These are phyloP conservation scores for Blastosporella zonata DNA, from an alignment of 1,284 basidiomycete species.

Conservation along the genomic window DNA sequence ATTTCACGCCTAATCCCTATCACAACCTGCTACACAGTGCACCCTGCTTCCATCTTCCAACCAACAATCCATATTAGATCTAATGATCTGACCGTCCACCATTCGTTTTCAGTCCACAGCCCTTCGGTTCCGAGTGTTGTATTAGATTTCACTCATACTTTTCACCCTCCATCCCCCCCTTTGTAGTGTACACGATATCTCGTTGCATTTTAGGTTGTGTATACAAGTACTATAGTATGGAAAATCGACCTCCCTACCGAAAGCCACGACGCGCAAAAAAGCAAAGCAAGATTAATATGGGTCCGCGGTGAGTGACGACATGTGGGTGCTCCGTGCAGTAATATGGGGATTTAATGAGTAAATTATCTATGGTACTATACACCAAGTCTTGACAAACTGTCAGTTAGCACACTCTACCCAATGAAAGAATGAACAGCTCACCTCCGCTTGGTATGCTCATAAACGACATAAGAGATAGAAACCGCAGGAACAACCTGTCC, in stretches of 20 bases:
- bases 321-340: slow-evolving; percentile 6
- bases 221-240: slow-evolving; percentile 17
- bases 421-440: slow-evolving; percentile 30
- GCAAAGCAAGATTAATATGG: slow-evolving; percentile 10
- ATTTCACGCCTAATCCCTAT: slow-evolving; percentile 17
- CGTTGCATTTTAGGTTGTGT: slow-evolving; percentile 16
- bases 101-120: slow-evolving; percentile 17
- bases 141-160: slow-evolving; percentile 5
- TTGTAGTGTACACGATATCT: slow-evolving; percentile 14
- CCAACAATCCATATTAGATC: slow-evolving; percentile 17
- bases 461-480: slow-evolving; percentile 92
- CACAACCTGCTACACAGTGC: slow-evolving; percentile 5
- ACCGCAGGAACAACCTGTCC: slow-evolving; percentile 86
- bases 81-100: slow-evolving; percentile 27
- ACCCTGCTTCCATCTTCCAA: slow-evolving; percentile 13
- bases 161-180: slow-evolving; percentile 3
- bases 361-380: slow-evolving; percentile 28
- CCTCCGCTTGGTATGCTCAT: slow-evolving; percentile 79
- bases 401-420: not conserved
- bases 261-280: slow-evolving; percentile 1
- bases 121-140: slow-evolving; percentile 11
- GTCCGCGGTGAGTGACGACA: slow-evolving; percentile 1
- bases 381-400: slow-evolving; percentile 34
- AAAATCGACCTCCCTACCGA: slow-evolving; percentile 13
- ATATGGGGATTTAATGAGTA: slow-evolving; percentile 10